Evolutionary conservation across 73 alveolate species (phyloP), one percentile per base, ranked within the genome.

Genomic region (Halteria grandinella): DNA sequence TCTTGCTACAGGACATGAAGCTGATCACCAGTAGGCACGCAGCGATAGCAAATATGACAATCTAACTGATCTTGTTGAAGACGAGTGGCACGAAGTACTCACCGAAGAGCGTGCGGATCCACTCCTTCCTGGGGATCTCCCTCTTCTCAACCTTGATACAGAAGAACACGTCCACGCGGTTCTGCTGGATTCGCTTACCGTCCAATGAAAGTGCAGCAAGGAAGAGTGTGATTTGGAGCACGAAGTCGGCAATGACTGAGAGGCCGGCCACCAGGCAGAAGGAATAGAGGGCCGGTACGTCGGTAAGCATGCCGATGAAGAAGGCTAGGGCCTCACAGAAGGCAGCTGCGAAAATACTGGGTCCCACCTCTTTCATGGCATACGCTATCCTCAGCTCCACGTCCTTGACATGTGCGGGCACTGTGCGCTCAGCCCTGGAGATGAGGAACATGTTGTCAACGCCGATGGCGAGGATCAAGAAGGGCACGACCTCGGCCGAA

Each of bases 391-490:
- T 90, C 15, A 78, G 85, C 36, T 89, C 89, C 69, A 79, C 72
- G 47, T 83, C 55, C 29, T 83, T 83, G 31, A 82, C 88, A 21
- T 32, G 50, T 37, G 73, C 80, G 12, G 86, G 63, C 18, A 88
- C 85, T 64, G 72, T 69, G 57, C 85, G 86, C 72, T 90, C 95
- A 21, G 95, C 97, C 34, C 91, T 87, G 48, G 96, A 75, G 15
- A 95, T 95, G 69, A 95, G 91, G 74, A 93, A 95, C 99, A 95
- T 95, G 73, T 95, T 95, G 69, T 95, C 99, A 49, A 95, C 98
- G 18, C 98, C 99, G 73, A 95, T 95, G 39, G 98, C 97, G 66
- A 95, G 55, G 40, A 95, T 89, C 44, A 95, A 73, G 71, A 95
- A 93, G 8, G 99, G 99, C 33, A 95, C 97, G 87, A 95, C 99